Percentiles rank a stretch among this genome's conserved stretches.
These are phyloP conservation scores for Claviceps arundinis DNA, from an alignment of 2,329 filamentous ascomycete species.

Conservation along the genomic window DNA sequence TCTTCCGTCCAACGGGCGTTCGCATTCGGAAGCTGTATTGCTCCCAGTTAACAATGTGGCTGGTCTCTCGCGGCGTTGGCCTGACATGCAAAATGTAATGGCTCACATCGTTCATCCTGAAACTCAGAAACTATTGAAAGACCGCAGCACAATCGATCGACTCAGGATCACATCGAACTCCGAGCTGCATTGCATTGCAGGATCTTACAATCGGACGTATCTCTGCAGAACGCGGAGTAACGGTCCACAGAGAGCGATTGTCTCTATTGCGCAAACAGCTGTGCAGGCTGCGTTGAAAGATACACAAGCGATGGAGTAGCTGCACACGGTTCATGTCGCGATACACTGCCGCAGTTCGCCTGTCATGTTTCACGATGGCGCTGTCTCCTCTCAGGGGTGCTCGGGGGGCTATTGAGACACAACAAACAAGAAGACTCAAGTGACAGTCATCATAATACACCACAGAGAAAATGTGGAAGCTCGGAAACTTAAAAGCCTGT, in stretches of 20 bases:
- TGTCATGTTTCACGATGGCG: not conserved
- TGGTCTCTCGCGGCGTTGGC: not conserved
- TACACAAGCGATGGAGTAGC: not conserved
- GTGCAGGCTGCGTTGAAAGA: not conserved
- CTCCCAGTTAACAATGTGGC: not conserved
- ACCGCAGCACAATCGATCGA: not conserved
- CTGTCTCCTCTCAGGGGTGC: not conserved
- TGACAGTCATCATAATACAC: not conserved
- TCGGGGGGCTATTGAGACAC: not conserved
- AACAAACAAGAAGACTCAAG: not conserved
- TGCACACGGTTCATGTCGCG: not conserved
- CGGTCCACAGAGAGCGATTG: not conserved
- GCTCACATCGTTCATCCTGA: not conserved
- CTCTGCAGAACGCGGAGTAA: constrained; percentile 1
- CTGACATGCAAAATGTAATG: not conserved
- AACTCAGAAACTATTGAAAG: not conserved
- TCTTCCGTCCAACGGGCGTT: not conserved
- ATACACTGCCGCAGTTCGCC: not conserved
- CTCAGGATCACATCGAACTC: not conserved
- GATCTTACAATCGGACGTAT: not conserved
- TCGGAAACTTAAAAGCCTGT: no score
- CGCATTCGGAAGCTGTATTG: not conserved
- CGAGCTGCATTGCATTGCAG: not conserved
- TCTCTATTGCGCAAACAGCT: constrained; percentile 1
- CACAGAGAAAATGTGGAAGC: no score